Conservation (phyloP, 495 filamentous ascomycete species). For the Venustampulla echinocandica region DNA sequence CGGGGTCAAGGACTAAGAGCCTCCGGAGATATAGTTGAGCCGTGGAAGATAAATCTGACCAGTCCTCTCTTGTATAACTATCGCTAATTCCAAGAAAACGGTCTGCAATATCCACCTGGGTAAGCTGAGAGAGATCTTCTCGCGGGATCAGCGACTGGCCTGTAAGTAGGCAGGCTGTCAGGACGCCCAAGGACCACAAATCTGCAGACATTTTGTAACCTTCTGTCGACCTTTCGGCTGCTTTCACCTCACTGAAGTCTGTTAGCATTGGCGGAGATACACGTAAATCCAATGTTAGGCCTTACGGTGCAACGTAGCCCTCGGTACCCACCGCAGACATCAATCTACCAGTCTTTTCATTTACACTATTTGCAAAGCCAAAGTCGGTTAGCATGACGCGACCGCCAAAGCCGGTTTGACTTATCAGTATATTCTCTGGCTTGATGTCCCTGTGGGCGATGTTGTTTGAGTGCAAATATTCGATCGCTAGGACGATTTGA, state of each 20-base stretch:
- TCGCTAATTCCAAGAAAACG: slow-evolving; percentile 15
- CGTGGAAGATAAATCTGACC: slow-evolving; percentile 30
- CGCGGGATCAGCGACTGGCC: slow-evolving; percentile 29
- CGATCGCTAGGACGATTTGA: slow-evolving; percentile 68
- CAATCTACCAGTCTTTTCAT: slow-evolving; percentile 40
- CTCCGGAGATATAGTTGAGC: slow-evolving; percentile 46
- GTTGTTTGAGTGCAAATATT: slow-evolving; percentile 71
- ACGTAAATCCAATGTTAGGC: slow-evolving; percentile 14
- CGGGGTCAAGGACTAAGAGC: slow-evolving; percentile 44
- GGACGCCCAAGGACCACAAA: slow-evolving; percentile 53
- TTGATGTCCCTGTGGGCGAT: slow-evolving; percentile 91
- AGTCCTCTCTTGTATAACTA: slow-evolving; percentile 17
- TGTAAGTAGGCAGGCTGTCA: slow-evolving; percentile 44
- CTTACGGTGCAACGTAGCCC: slow-evolving; percentile 67
- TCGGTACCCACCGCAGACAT: slow-evolving; percentile 53
- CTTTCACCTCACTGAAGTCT: slow-evolving; percentile 42
- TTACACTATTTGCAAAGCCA: slow-evolving; percentile 44
- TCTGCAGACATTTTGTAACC: slow-evolving; percentile 57
- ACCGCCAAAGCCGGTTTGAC: slow-evolving; percentile 39
- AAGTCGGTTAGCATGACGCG: slow-evolving; percentile 69
- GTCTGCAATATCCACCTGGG: slow-evolving; percentile 26
- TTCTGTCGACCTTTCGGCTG: slow-evolving; percentile 13
- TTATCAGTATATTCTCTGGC: slow-evolving; percentile 88
- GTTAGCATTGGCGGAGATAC: slow-evolving; percentile 24
- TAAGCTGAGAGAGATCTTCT: slow-evolving; percentile 9